Conservation (phyloP, 78 protist species). For the Dictyostelium firmibasis region DNA sequence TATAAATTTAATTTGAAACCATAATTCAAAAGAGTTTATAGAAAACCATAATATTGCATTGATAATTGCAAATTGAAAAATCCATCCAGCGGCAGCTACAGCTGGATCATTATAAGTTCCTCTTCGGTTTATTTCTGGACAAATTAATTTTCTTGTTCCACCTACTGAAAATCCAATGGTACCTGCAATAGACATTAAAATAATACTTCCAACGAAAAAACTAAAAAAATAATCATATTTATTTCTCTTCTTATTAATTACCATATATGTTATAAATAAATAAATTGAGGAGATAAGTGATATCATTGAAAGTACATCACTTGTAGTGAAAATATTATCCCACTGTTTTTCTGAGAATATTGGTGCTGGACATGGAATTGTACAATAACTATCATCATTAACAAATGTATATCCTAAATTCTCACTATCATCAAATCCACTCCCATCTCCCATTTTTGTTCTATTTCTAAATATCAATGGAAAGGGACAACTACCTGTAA, state of each 20-base stretch:
- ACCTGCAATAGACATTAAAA: conserved; percentile 26
- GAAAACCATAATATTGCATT: not conserved
- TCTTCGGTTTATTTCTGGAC: not conserved
- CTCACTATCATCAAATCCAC: not conserved
- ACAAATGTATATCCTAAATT: not conserved
- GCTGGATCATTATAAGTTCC: not conserved
- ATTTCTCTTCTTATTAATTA: not conserved
- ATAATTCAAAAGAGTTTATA: conserved; percentile 10
- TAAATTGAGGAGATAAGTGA: not conserved
- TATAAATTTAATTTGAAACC: conserved; percentile 6
- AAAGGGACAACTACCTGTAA: not conserved
- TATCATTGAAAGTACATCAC: not conserved
- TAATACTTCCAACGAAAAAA: not conserved
- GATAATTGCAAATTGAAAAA: not conserved
- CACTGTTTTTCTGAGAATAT: not conserved
- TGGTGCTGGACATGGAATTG: conserved; percentile 7
- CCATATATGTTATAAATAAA: not conserved
- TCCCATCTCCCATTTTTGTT: not conserved
- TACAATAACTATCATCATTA: not conserved
- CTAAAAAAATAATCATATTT: conserved; percentile 8
- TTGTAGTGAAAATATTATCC: not conserved
- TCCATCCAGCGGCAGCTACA: not conserved
- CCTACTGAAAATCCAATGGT: not conserved
- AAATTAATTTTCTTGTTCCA: not conserved
- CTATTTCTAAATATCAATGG: not conserved